Evolutionary conservation across 192 early-diverging fungal genomes (phyloP).

Genomic region (Backusella liffmaniae): DNA sequence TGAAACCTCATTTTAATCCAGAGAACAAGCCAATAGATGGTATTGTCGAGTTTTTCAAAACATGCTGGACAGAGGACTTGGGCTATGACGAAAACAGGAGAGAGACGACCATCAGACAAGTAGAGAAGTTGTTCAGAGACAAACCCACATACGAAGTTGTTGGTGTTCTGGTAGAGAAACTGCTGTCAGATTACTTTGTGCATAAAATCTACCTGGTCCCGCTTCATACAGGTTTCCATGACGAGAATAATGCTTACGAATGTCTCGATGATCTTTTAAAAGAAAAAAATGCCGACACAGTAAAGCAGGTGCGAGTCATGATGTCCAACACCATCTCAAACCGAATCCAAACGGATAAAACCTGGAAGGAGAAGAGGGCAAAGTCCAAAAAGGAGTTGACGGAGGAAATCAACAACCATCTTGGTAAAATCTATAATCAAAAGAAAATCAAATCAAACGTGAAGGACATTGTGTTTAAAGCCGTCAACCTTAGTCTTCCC

Average conservation of each 20-base stretch:
- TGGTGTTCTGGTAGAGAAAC: background rate
- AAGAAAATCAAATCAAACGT: background rate
- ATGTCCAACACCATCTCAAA: background rate
- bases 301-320: background rate
- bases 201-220: background rate
- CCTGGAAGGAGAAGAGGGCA: background rate
- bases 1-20: background rate
- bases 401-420: background rate
- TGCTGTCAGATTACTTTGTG: background rate
- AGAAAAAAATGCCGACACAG: background rate
- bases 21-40: background rate
- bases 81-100: background rate
- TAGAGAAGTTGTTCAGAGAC: background rate
- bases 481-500: background rate
- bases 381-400: background rate
- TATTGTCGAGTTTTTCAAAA: background rate
- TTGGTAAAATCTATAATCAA: background rate
- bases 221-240: background rate
- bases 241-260: background rate
- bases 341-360: background rate
- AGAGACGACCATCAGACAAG: background rate
- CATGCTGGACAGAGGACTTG: background rate
- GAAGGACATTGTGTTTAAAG: background rate
- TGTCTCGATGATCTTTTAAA: background rate
- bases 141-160: background rate